A percentile compares a stretch with the other conserved stretches of the same genome.
Conservation (phyloP, 768 basidiomycete genomes). For the Rhodotorula diobovata region DNA sequence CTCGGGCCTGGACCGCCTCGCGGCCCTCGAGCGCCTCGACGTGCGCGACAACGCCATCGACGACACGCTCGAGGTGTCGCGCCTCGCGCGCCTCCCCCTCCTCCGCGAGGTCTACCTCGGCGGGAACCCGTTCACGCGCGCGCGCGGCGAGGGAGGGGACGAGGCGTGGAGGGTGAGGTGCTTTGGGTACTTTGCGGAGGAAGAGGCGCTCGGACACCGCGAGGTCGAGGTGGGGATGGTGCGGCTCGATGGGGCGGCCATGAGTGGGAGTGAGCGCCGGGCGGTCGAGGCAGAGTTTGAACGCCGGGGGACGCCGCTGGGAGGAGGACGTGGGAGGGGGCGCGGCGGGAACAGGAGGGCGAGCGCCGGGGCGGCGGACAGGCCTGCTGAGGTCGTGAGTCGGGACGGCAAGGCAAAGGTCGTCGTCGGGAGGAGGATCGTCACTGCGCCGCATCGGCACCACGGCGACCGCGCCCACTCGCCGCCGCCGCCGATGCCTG, state of each 20-base stretch:
- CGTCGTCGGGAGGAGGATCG: conserved; percentile 32
- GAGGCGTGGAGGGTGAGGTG: conserved; percentile 63
- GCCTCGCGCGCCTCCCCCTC: conserved; percentile 72
- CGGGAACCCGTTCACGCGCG: conserved; percentile 67
- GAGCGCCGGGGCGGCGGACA: conserved; percentile 7
- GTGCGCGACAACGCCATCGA: conserved; percentile 71
- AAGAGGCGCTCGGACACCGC: conserved; percentile 49
- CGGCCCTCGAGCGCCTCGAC: conserved; percentile 77
- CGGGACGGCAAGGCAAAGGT: conserved; percentile 20
- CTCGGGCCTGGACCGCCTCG: conserved; percentile 85
- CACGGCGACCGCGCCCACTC: background rate
- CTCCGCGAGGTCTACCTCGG: conserved; percentile 75
- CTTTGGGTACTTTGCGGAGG: conserved; percentile 77
- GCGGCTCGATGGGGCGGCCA: conserved; percentile 26
- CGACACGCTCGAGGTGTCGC: conserved; percentile 77
- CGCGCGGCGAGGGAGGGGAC: conserved; percentile 58
- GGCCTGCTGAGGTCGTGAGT: background rate
- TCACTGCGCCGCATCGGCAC: conserved; percentile 19
- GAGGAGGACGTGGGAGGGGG: background rate
- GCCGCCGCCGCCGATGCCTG: conserved; percentile 2
- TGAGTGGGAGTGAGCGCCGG: conserved; percentile 18
- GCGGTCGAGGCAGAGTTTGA: conserved; percentile 14
- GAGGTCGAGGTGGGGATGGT: conserved; percentile 50
- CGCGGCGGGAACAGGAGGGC: background rate
- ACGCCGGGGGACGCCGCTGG: conserved; percentile 1